Evolutionary conservation across 139 green algal genomes (phyloP).

Genomic region (Volvox africanus): DNA sequence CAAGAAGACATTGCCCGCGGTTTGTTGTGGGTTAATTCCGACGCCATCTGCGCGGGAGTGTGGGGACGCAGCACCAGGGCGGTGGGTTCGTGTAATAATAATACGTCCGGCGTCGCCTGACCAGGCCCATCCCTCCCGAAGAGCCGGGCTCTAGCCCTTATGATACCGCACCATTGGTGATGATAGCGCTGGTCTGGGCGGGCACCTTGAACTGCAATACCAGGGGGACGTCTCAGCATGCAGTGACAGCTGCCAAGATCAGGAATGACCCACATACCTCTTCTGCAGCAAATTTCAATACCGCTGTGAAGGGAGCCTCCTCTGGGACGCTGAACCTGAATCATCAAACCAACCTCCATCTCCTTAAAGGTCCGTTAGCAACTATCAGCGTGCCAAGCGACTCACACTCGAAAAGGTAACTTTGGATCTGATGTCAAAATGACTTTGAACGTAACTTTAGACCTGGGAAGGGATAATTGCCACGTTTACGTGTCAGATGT

Average conservation of each 20-base stretch:
- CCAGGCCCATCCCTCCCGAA: neutral
- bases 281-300: conserved; percentile 97
- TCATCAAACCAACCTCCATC: neutral
- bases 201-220: conserved; percentile 92
- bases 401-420: conserved; percentile 93
- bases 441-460: conserved; percentile 98
- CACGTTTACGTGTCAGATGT: no score
- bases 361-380: neutral
- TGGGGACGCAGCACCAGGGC: neutral
- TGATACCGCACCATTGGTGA: conserved; percentile 90
- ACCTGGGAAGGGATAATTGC: conserved; percentile 20
- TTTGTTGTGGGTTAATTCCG: conserved; percentile 96
- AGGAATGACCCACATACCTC: conserved; percentile 76
- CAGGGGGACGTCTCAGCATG: neutral
- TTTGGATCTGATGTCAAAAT: conserved; percentile 97
- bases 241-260: neutral
- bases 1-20: conserved; percentile 95
- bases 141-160: no score
- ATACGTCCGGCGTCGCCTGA: neutral
- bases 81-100: neutral
- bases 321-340: conserved; percentile 95
- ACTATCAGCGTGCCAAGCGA: neutral
- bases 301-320: conserved; percentile 96
- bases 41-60: conserved; percentile 84
- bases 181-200: conserved; percentile 92